These are phyloP conservation scores for Penicillium decumbens DNA, from an alignment of 2,329 filamentous ascomycete genomes.

Conservation along the genomic window DNA sequence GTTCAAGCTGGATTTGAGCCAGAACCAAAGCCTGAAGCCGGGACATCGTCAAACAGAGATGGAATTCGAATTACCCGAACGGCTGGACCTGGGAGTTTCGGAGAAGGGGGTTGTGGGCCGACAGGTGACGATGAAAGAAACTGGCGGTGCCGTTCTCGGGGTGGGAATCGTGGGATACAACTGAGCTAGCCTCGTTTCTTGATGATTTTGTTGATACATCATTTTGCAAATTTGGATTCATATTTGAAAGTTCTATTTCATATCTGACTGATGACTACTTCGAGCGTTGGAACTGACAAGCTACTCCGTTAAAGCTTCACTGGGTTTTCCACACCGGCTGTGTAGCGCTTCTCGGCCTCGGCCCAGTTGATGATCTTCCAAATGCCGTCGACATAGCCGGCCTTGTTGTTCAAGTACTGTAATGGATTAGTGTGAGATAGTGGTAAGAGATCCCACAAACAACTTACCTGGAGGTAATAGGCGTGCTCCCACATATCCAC, in stretches of 20 bases:
- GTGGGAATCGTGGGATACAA: conserved; percentile 36
- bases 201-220: background rate
- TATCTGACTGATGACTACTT: background rate
- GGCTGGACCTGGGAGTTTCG: conserved; percentile 33
- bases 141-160: conserved; percentile 22
- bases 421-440: background rate
- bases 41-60: conserved; percentile 10
- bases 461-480: conserved; percentile 70
- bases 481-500: conserved; percentile 94
- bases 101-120: conserved; percentile 34
- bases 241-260: conserved; percentile 3
- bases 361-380: conserved; percentile 96
- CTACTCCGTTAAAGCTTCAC: conserved; percentile 25
- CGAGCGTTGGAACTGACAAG: background rate
- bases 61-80: conserved; percentile 28
- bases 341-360: conserved; percentile 66
- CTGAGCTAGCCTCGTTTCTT: conserved; percentile 9
- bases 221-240: background rate
- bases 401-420: conserved; percentile 89
- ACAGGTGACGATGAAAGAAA: conserved; percentile 28
- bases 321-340: conserved; percentile 24
- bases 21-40: background rate
- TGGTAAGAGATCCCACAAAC: background rate
- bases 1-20: conserved; percentile 23
- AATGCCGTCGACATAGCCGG: conserved; percentile 81